Base-by-base conservation (phyloP, 1,139 yeast genomes). In the Pichiaceae sp. region DNA sequence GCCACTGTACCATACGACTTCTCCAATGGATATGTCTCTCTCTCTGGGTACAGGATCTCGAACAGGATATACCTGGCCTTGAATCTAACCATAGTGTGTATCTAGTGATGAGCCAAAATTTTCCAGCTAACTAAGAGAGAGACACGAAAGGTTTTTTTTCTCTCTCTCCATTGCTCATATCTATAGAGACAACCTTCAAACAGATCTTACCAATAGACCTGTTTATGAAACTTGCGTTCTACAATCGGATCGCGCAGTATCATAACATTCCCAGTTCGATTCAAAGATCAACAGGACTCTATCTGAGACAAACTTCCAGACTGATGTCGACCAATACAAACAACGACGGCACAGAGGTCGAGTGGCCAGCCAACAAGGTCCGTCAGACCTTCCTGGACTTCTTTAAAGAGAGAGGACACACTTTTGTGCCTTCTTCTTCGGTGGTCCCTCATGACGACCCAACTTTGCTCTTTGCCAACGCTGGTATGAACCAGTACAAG, bases 401-500 rank as follows among this genome's bases (percentile, higher is more conserved):
- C 57, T 91, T 91, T 66, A 72, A 75, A 52, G 57, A 65, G 33
- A 68, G 70, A 36, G 69, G 68, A 18, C 99, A 91, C 60, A 76
- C 77, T 2, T 87, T 71, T 59, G 91, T 91, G 37, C 87, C 96
- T 25, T 82, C 95, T 1, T 87, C 97, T 4, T 85, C 96, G 1
- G 97, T 91, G 28, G 81, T 91, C 42, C 99, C 99, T 39, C 95
- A 82, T 60, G 96, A 91, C 63, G 99, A 91, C 59, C 98, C 98
- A 38, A 89, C 97, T 15, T 72, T 89, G 47, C 68, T 91, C 46
- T 89, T 91, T 56, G 95, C 97, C 54, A 91, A 91, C 59, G 97
- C 98, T 41, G 98, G 97, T 63, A 89, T 87, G 97, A 91, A 91
- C 66, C 99, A 91, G 65, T 91, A 87, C 64, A 91, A 91, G 64